Base-by-base conservation (phyloP, 2,329 filamentous ascomycete species). In the Calonectria hongkongensis region DNA sequence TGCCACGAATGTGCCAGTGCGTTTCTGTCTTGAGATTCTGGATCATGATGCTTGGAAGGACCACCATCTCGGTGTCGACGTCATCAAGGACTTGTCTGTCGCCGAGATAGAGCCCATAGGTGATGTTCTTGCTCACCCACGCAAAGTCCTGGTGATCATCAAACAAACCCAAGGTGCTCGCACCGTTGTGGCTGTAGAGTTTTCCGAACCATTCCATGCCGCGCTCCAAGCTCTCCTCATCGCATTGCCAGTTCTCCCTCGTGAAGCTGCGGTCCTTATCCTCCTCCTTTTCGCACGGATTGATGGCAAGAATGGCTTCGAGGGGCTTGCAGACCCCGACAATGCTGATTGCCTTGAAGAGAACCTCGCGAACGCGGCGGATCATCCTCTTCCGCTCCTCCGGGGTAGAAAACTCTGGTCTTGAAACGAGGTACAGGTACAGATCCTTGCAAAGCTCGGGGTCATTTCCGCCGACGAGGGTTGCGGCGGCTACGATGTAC, bases 341-440 rank as follows among this genome's bases (percentile, higher is more conserved):
- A 15, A 60, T 60, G 36, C 54, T 60, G 54, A 60, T 60, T 6
- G 54, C 21, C 33, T 60, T 60, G 36, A 60, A 41, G n/a, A 60
- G 33, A 1, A 36, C 39, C 54, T 60, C 54, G 13, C 54, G 54
- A 36, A 60, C 4, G 36, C 54, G 54, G 13, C 54, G 54, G 7
- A 60, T 13, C 54, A 60, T 60, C n/a, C 54, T 25, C n/a, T 60
- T n/a, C 10, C 54, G 54, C 54, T 60, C n/a, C 54, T 60, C 54
- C 21, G 54, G 54, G 0, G 54, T 60, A 21, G 54, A 60, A 21
- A 41, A 60, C 36, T 60, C 54, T 2, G 54, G 54, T 39, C 54
- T 18, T 7, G 54, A 41, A 18, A 41, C 6, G 21, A 60, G 54
- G 54, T 60, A 60, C 33, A 41, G 2, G 8, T 60, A 60, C 16